Percentiles rank a stretch among this genome's conserved stretches.
Conservation (phyloP, 2,329 filamentous ascomycete species). For the Fusarium newnesense region DNA sequence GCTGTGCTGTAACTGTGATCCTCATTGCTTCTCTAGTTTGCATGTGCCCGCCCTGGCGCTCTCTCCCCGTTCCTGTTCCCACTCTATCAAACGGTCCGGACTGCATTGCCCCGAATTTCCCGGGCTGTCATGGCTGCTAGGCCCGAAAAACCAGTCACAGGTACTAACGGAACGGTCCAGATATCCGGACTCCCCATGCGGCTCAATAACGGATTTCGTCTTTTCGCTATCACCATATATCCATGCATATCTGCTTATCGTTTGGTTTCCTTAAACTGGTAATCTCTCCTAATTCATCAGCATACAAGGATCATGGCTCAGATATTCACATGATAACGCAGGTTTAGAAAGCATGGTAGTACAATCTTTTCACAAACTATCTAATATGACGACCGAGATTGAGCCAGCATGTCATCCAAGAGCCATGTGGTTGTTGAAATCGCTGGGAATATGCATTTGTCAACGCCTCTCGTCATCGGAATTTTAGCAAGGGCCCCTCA, state of each 20-base stretch:
- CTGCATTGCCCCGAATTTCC: constrained; percentile 30
- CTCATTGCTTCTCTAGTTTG: neutral
- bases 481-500: constrained; percentile 5
- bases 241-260: neutral
- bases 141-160: constrained; percentile 35
- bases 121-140: constrained; percentile 30
- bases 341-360: neutral
- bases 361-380: constrained; percentile 13
- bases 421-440: neutral
- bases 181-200: neutral
- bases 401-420: neutral
- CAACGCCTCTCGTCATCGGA: neutral
- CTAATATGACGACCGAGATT: constrained; percentile 1
- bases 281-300: neutral
- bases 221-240: neutral
- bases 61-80: constrained; percentile 11
- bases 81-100: constrained; percentile 22
- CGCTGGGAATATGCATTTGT: constrained; percentile 1
- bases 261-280: neutral
- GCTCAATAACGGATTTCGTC: neutral
- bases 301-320: neutral
- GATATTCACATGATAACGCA: neutral
- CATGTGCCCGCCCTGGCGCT: neutral
- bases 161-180: constrained; percentile 1
- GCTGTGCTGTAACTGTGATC: constrained; percentile 10